Evolutionary conservation across 192 early-diverging fungal species (phyloP).

Genomic region (Ambispora gerdemannii): DNA sequence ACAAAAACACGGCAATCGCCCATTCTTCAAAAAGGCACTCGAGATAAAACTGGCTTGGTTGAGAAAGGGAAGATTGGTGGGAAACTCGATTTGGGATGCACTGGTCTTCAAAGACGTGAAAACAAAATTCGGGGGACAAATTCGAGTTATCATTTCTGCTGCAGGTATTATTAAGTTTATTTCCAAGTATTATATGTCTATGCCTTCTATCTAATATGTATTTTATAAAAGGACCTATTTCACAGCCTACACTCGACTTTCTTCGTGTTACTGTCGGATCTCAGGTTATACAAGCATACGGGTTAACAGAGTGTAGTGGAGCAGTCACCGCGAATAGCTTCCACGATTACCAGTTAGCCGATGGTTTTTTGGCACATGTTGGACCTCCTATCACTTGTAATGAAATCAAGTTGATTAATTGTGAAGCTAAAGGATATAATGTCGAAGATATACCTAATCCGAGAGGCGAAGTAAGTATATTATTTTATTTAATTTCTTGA

Average conservation of each 20-base stretch:
- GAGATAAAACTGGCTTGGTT: constrained; percentile 29
- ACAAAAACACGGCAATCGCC: constrained; percentile 35
- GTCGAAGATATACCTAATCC: constrained; percentile 69
- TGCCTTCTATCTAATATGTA: background rate
- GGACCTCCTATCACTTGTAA: constrained; percentile 65
- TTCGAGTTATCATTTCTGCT: constrained; percentile 33
- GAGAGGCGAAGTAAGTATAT: constrained; percentile 63
- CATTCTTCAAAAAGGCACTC: constrained; percentile 40
- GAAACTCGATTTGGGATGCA: constrained; percentile 42
- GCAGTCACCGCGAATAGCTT: constrained; percentile 40
- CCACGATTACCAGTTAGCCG: constrained; percentile 43
- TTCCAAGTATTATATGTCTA: no score
- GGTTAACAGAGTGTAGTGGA: constrained; percentile 36
- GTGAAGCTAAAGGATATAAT: constrained; percentile 71
- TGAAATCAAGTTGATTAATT: constrained; percentile 77
- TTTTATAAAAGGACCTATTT: background rate
- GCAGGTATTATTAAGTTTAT: constrained; percentile 30
- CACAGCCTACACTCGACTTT: constrained; percentile 44
- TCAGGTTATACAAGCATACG: constrained; percentile 58
- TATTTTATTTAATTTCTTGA: background rate
- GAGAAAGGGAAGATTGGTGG: constrained; percentile 38
- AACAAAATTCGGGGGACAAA: constrained; percentile 42
- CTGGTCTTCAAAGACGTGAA: constrained; percentile 46
- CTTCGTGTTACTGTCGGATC: constrained; percentile 59
- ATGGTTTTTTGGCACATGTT: constrained; percentile 39